These are phyloP conservation scores for Thalassiosira mediterranea DNA, from an alignment of 352 stramenopile species.

Conservation along the genomic window DNA sequence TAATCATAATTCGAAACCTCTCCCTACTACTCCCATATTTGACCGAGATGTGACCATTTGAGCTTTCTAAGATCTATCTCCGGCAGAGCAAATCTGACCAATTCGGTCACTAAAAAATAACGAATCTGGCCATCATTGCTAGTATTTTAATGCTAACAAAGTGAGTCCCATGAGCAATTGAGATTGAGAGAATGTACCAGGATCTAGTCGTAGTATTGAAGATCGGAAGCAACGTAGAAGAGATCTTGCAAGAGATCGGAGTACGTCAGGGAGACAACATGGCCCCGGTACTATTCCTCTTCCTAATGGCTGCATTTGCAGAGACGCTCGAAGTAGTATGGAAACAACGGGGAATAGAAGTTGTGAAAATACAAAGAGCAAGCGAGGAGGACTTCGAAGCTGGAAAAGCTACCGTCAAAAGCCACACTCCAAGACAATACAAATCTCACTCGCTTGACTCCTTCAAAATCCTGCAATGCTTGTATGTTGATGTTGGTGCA, in stretches of 20 bases:
- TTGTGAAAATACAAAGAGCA: slow-evolving; percentile 1
- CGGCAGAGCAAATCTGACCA: no score
- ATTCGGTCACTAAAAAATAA: no score
- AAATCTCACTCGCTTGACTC: not conserved
- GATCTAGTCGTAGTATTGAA: slow-evolving; percentile 27
- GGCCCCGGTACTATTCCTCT: slow-evolving; percentile 28
- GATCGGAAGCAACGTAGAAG: slow-evolving; percentile 11
- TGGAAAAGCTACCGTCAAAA: slow-evolving; percentile 8
- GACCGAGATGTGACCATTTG: no score
- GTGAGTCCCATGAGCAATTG: no score
- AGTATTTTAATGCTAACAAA: no score
- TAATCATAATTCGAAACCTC: no score
- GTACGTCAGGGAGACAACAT: slow-evolving; percentile 48
- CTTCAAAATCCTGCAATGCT: slow-evolving; percentile 7
- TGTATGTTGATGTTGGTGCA: slow-evolving; percentile 13
- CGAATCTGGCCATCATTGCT: no score
- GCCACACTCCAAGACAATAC: slow-evolving; percentile 3
- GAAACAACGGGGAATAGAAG: not conserved
- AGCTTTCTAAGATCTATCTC: no score
- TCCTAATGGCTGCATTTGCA: slow-evolving; percentile 14
- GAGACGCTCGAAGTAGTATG: slow-evolving; percentile 8
- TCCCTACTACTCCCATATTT: no score
- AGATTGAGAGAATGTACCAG: slow-evolving; percentile 32
- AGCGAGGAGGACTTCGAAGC: not conserved
- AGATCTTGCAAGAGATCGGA: slow-evolving; percentile 38